These are phyloP conservation scores for Aspergillus sp. DNA, from an alignment of 2,329 filamentous ascomycete genomes.

Conservation along the genomic window DNA sequence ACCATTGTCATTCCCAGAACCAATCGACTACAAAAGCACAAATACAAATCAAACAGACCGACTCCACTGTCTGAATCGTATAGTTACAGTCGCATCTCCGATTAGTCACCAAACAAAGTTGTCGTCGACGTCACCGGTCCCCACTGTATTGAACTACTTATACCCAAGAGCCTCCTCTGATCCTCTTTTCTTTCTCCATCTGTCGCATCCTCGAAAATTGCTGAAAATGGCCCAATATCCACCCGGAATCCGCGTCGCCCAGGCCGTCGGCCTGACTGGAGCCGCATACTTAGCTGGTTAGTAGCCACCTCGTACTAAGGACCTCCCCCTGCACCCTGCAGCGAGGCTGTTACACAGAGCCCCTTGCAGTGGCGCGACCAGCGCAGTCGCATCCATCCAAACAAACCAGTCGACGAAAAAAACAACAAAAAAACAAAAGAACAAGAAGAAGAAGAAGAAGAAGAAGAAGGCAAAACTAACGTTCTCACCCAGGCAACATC, in stretches of 20 bases:
- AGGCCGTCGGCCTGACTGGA: conserved; percentile 28
- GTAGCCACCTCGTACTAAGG: background rate
- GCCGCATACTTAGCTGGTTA: conserved; percentile 32
- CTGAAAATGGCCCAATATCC: conserved; percentile 14
- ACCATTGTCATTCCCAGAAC: too few relatives aligned
- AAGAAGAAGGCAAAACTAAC: background rate
- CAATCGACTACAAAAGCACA: too few relatives aligned
- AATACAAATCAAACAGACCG: too few relatives aligned
- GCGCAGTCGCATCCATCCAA: background rate
- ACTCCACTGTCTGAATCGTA: too few relatives aligned
- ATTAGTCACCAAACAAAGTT: too few relatives aligned
- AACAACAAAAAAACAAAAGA: too few relatives aligned
- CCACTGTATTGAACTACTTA: too few relatives aligned
- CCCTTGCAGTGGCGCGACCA: background rate
- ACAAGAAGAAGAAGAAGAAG: too few relatives aligned
- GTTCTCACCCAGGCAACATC: conserved; percentile 20
- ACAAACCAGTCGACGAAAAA: too few relatives aligned
- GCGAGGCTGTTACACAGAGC: background rate
- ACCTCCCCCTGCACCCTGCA: background rate
- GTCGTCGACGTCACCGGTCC: too few relatives aligned
- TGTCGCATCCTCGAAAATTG: background rate
- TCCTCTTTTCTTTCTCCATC: background rate
- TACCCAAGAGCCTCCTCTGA: background rate
- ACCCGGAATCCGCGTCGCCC: conserved; percentile 25
- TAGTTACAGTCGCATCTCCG: too few relatives aligned